Evolutionary conservation across 2,329 filamentous ascomycete genomes (phyloP).

Genomic region (Pyrenophora graminea): DNA sequence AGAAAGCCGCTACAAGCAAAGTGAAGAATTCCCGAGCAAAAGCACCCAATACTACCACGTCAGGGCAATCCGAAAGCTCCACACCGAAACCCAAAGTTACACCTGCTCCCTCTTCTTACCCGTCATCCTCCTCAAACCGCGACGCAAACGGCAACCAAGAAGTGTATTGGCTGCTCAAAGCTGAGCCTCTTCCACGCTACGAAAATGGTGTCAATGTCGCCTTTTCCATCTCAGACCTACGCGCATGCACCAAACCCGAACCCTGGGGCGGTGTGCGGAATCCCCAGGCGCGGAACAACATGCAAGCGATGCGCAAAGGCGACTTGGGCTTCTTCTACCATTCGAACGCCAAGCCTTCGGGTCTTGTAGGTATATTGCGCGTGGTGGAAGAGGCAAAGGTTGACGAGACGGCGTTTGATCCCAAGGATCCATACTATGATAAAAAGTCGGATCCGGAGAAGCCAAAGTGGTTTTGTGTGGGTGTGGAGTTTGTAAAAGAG

Average conservation of each 20-base stretch:
- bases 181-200: constrained; percentile 78
- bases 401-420: constrained; percentile 76
- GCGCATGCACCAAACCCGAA: constrained; percentile 73
- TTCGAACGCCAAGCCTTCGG: constrained; percentile 87
- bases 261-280: constrained; percentile 77
- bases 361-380: constrained; percentile 85
- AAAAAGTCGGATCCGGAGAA: constrained; percentile 69
- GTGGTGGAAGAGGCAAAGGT: constrained; percentile 82
- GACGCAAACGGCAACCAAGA: constrained; percentile 33
- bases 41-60: not conserved
- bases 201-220: constrained; percentile 87
- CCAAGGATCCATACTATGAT: constrained; percentile 81
- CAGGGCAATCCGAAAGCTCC: constrained; percentile 4
- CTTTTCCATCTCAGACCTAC: constrained; percentile 92
- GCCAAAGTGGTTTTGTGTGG: constrained; percentile 85
- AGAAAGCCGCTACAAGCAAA: constrained; percentile 24
- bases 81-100: constrained; percentile 14
- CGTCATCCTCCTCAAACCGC: constrained; percentile 29
- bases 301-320: constrained; percentile 86
- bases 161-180: constrained; percentile 56
- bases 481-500: constrained; percentile 85
- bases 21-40: constrained; percentile 14
- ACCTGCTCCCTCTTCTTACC: constrained; percentile 16
- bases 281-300: constrained; percentile 75
- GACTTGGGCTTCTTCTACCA: constrained; percentile 98